Conservation (phyloP, 2,329 filamentous ascomycete species). For the Fusarium avenaceum region DNA sequence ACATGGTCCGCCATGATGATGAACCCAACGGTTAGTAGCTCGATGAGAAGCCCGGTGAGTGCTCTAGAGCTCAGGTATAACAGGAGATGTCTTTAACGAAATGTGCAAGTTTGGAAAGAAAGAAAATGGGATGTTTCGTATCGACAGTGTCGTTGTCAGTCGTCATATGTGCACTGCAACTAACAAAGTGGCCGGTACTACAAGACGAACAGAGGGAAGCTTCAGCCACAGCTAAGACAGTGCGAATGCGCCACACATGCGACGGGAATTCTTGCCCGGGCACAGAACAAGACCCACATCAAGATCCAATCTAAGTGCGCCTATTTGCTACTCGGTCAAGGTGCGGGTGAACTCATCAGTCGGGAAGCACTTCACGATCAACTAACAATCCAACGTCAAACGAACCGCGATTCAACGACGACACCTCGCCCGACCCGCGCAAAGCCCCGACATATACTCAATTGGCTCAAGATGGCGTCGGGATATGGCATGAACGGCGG, state of each 20-base stretch:
- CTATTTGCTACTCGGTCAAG: slow-evolving; percentile 49
- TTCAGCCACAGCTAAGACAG: neutral
- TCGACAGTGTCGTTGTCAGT: slow-evolving; percentile 18
- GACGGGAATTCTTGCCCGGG: no score
- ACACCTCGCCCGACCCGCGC: slow-evolving; percentile 40
- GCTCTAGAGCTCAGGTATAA: neutral
- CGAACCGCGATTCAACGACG: slow-evolving; percentile 46
- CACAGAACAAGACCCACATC: slow-evolving; percentile 14
- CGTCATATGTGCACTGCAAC: slow-evolving; percentile 18
- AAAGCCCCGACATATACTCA: slow-evolving; percentile 48
- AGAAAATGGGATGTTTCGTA: neutral
- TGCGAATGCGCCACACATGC: neutral
- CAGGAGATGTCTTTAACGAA: neutral
- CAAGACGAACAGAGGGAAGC: neutral
- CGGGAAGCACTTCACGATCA: slow-evolving; percentile 39
- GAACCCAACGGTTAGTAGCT: no score
- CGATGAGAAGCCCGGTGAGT: neutral
- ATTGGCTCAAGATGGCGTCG: slow-evolving; percentile 75
- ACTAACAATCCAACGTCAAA: slow-evolving; percentile 42
- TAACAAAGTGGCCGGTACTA: slow-evolving; percentile 38
- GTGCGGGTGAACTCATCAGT: slow-evolving; percentile 47
- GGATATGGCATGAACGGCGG: slow-evolving; percentile 86
- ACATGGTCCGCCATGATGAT: slow-evolving; percentile 45
- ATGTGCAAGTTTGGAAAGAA: neutral
- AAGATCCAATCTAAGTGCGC: slow-evolving; percentile 37